A percentile compares a stretch with the other conserved stretches of the same genome.
Evolutionary conservation across 257 asterid species (phyloP).

Genomic region (Capsicum chinense): DNA sequence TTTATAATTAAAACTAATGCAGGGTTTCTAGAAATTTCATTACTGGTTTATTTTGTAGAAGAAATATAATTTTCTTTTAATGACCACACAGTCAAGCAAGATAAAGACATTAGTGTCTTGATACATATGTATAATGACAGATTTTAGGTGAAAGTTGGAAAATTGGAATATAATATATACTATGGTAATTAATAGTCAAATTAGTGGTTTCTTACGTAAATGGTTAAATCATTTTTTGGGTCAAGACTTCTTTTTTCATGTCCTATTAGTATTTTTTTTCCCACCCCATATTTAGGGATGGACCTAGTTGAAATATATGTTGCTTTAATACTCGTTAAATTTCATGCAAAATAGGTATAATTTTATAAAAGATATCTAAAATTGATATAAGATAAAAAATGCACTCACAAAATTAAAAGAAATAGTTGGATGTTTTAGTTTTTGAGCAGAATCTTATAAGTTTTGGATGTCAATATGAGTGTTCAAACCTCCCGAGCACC

Average conservation of each 20-base stretch:
- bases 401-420: too few species aligned
- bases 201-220: constrained; percentile 10
- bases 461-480: too few species aligned
- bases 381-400: too few species aligned
- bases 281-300: too few species aligned
- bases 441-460: too few species aligned
- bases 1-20: not conserved
- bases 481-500: too few species aligned
- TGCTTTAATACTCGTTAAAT: too few species aligned
- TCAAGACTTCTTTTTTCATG: not conserved
- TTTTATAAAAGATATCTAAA: too few species aligned
- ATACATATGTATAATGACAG: not conserved
- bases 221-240: not conserved
- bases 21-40: not conserved
- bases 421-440: too few species aligned
- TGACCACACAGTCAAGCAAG: not conserved
- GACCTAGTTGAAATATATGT: too few species aligned
- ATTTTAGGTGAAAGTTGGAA: constrained; percentile 8
- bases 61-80: not conserved
- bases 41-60: not conserved
- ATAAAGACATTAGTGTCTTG: not conserved
- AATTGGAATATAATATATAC: not conserved
- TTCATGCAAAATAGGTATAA: too few species aligned
- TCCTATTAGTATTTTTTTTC: not conserved
- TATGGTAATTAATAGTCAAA: not conserved